Evolutionary conservation across 352 stramenopile genomes (phyloP).

Genomic region (Blastocystis sp.): DNA sequence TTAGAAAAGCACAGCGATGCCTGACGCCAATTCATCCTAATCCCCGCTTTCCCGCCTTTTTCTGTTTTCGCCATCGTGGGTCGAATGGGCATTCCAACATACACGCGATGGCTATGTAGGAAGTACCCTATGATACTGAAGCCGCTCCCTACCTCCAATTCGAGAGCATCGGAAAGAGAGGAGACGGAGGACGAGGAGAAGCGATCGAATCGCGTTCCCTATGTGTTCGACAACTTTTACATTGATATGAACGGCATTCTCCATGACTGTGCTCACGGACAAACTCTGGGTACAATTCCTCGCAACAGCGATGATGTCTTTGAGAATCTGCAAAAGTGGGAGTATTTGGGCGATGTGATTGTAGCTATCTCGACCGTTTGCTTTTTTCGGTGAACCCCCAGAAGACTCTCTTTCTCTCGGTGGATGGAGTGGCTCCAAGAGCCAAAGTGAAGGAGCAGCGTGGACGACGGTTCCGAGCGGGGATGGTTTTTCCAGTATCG

Average conservation of each 20-base stretch:
- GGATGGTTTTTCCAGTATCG: slow-evolving; percentile 68
- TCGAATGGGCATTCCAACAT: slow-evolving; percentile 53
- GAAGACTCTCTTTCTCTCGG: slow-evolving; percentile 75
- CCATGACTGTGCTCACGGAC: slow-evolving; percentile 73
- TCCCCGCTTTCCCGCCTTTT: neutral
- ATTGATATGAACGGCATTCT: slow-evolving; percentile 82
- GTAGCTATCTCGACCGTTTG: slow-evolving; percentile 72
- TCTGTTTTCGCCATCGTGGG: too few relatives aligned
- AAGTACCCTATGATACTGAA: slow-evolving; percentile 55
- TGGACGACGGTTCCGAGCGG: slow-evolving; percentile 72
- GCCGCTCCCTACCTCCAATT: neutral
- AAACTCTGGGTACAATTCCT: slow-evolving; percentile 67
- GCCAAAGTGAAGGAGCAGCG: slow-evolving; percentile 82
- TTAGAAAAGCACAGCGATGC: neutral
- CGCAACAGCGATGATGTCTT: slow-evolving; percentile 79
- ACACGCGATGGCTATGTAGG: slow-evolving; percentile 50
- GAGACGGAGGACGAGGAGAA: neutral
- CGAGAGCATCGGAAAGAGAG: neutral
- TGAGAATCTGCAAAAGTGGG: slow-evolving; percentile 70
- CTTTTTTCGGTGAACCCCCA: slow-evolving; percentile 71
- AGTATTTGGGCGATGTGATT: neutral
- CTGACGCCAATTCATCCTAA: neutral
- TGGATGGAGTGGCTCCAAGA: slow-evolving; percentile 75
- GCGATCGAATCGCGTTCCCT: neutral
- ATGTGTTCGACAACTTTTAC: slow-evolving; percentile 73